Evolutionary conservation across 495 filamentous ascomycete species (phyloP), one percentile per base, ranked within the genome.

Genomic region (Immersiella caudata): DNA sequence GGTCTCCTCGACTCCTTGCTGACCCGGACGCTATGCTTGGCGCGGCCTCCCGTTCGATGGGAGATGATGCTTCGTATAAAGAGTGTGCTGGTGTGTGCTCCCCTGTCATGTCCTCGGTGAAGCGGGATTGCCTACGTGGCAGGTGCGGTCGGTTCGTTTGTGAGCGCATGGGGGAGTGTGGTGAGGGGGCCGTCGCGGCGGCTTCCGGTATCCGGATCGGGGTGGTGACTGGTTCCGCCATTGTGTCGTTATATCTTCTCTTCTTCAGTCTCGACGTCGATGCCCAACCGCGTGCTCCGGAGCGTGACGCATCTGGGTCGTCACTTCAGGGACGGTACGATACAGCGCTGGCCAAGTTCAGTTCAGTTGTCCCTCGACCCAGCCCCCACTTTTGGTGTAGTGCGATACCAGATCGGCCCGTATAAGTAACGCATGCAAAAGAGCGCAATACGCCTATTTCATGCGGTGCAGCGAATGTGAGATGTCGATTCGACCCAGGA

Each of bases 81-180:
- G 72, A 74, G 20, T 60, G 67, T 0, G 66, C 68, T 1, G 74
- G 76, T n/a, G 73, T 74, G 51, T 65, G 62, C n/a, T 74, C 72
- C 11, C 69, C 52, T 67, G 75, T 73, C 50, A 62, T 65, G 21
- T 75, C 69, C 64, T 77, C 75, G 0, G 72, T 73, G 59, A 77
- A 77, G 9, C 75, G 70, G 14, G 75, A 77, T 51, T 71, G 72
- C 8, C 72, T 50, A 16, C 75, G 67, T 12, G 65, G 54, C 36
- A 67, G 68, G 20, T 66, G 56, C 18, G 74, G 67, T 7, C 69
- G 35, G 51, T 2, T 21, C 9, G 46, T 29, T 60, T 21, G 26
- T 22, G 50, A 24, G 22, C 18, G 26, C 22, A 46, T 0, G 12
- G 49, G 24, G 46, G 46, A n/a, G 49, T 25, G 49, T 22, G 40